Evolutionary conservation across 352 stramenopile genomes (phyloP), one percentile per base, ranked within the genome.

Genomic region (Pythium guiyangense): DNA sequence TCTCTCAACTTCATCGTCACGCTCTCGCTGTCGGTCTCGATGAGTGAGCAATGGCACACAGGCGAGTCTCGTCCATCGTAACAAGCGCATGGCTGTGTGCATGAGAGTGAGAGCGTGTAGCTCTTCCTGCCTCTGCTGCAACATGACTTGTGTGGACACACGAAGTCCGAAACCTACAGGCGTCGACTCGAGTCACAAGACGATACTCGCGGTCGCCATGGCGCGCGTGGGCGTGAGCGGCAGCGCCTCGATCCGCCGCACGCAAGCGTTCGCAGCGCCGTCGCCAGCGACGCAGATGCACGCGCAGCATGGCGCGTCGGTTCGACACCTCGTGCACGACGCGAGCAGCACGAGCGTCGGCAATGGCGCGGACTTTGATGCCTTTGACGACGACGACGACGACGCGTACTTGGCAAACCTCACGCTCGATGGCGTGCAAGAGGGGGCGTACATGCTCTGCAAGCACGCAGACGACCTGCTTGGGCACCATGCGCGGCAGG

Each of bases 401-500:
- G 71, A 83, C 49, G 73, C 79, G 14, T 69, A 78, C 46, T 51
- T 83, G 27, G 73, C 71, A 26, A 88, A 88, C 54, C 63, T 93
- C 31, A 93, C 80, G 58, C 70, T 93, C 42, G 83, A 93, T 44
- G 80, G 83, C 40, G 79, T 91, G 43, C 83, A 86, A 27, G 75
- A 88, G 40, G 83, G 83, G 11, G 63, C 79, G 35, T 90, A 91
- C 54, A 93, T 93, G 83, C 64, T 93, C 47, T 93, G 83, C 62
- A 93, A 91, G 57, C 80, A 88, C 57, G 79, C 83, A 12, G 83
- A 93, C 67, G 83, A 93, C 54, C 63, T 93, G 52, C 70, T 93
- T 26, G 83, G 83, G 22, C 83, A 93, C 56, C 80, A 83, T 47
- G 79, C 83, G 46, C 78, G 83, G 15, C 83, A 93, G 62, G 79